Base-by-base conservation (phyloP, 352 stramenopile genomes). In the Phytophthora palmivora region DNA sequence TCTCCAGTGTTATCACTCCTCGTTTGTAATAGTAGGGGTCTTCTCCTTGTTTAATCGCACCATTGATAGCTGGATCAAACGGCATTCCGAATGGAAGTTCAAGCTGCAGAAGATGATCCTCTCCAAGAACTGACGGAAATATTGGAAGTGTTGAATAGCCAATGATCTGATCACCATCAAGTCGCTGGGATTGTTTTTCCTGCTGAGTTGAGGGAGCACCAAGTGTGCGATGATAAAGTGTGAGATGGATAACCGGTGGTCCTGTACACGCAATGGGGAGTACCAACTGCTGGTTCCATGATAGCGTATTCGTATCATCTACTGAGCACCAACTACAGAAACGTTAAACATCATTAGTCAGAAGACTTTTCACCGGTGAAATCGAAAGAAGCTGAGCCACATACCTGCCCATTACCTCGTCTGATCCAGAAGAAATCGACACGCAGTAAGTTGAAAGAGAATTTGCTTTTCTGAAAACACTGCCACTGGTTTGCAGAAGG, bases 271-370 rank as follows among this genome's bases (percentile, higher is more conserved):
- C 30, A 4, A 76, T 39, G 9, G 51, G 37, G 36, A 82, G 52
- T 14, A 51, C 22, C 8, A 79, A 7, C 0, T 82, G 67, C 15
- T 82, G 70, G 39, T 82, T 64, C 74, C 74, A 82, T 11, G 51
- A 39, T n/a, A 79, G 7, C 12, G 39, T 57, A 14, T 39, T 22
- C 6, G 16, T 6, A 34, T 62, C 55, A 22, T 39, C 42, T 46
- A 37, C 14, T 33, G n/a, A 37, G 9, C 48, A 50, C 21, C 30
- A 67, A 3, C 63, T 71, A 54, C 21, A 44, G 7, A 52, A 54
- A 43, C 38, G 44, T 60, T 14, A 4, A 26, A 33, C 5, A 47
- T 3, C 21, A 24, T 45, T 36, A 62, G 41, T 45, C 41, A 10
- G 26, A 22, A 48, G 10, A 21, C 24, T 44, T 44, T 8, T 44